These are phyloP conservation scores for Eucalyptus decipiens DNA, from an alignment of 345 rosid genomes.

Conservation along the genomic window DNA sequence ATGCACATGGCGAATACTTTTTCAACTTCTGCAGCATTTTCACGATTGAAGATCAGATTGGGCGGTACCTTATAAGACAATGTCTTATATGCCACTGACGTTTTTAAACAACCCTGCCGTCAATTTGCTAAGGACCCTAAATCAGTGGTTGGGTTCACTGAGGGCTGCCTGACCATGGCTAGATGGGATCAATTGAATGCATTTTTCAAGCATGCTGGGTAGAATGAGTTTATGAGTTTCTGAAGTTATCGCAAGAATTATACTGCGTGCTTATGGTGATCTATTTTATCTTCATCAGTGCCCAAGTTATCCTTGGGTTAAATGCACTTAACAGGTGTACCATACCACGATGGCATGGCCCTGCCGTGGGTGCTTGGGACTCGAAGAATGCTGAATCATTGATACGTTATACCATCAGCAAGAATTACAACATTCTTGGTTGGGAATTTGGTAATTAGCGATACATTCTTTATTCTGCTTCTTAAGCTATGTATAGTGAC, in stretches of 20 bases:
- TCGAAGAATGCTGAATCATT: conserved; percentile 59
- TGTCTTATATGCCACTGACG: conserved; percentile 37
- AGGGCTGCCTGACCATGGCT: conserved; percentile 47
- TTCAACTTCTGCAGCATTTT: conserved; percentile 28
- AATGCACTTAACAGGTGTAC: conserved; percentile 54
- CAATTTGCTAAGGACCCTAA: conserved; percentile 24
- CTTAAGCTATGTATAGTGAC: no score
- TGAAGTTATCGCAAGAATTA: not conserved
- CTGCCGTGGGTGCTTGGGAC: conserved; percentile 62
- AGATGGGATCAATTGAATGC: conserved; percentile 63
- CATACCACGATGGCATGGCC: conserved; percentile 14
- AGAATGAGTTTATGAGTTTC: not conserved
- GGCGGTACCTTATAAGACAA: conserved; percentile 64
- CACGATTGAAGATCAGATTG: conserved; percentile 58
- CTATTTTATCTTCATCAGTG: conserved; percentile 18
- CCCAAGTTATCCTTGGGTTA: conserved; percentile 55
- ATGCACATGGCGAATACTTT: not conserved
- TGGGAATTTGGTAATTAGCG: conserved; percentile 68
- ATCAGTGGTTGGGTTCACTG: conserved; percentile 43
- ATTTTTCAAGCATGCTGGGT: conserved; percentile 52
- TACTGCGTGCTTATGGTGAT: not conserved
- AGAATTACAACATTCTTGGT: conserved; percentile 39
- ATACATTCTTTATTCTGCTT: no score
- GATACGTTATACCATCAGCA: conserved; percentile 36
- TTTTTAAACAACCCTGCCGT: conserved; percentile 13